These are phyloP conservation scores for Misopates orontium DNA, from an alignment of 257 asterid species.

Conservation along the genomic window DNA sequence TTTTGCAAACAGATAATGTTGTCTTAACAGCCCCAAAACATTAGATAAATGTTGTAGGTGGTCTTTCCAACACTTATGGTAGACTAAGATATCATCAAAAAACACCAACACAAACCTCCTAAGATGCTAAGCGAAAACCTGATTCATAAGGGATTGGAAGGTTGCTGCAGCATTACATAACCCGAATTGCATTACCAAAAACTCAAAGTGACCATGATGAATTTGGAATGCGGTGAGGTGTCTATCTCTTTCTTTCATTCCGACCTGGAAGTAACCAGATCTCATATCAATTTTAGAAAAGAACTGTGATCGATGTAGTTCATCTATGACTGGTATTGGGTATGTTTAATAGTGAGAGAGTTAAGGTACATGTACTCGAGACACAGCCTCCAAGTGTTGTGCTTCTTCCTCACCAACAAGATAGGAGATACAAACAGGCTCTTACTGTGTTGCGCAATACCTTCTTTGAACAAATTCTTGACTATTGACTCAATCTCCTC, in stretches of 20 bases:
- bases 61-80: not conserved
- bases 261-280: not conserved
- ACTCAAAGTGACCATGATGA: not conserved
- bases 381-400: not conserved
- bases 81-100: not conserved
- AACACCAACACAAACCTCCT: not conserved
- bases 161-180: not conserved
- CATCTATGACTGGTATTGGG: not conserved
- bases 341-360: not conserved
- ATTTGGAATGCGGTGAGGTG: not conserved
- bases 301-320: not conserved
- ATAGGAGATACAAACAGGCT: not conserved
- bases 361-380: not conserved
- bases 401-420: not conserved
- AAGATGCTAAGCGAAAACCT: not conserved
- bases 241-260: not conserved
- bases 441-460: not conserved
- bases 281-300: constrained; percentile 4
- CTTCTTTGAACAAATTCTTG: not conserved
- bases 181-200: not conserved
- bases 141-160: not conserved
- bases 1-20: not conserved
- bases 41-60: not conserved
- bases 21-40: not conserved
- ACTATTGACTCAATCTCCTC: not conserved